A percentile compares a stretch with the other conserved stretches of the same genome.
Conservation (phyloP, 768 basidiomycete genomes). For the Tricholoma furcatifolium region DNA sequence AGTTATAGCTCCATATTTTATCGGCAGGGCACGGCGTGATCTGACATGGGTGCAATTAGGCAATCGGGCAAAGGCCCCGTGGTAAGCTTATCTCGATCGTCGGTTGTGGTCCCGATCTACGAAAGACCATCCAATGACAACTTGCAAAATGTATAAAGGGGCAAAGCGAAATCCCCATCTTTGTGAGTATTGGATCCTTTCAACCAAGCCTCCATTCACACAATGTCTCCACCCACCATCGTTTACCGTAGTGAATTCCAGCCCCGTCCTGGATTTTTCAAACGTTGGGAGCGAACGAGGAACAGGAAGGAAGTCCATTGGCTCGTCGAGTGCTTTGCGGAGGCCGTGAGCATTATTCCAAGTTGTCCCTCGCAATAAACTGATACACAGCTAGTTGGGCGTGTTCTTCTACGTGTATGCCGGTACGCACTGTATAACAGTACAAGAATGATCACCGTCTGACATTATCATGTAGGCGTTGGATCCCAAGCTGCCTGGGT, state of each 20-base stretch:
- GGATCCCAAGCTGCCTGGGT: constrained; percentile 53
- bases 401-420: constrained; percentile 60
- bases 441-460: background rate
- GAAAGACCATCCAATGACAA: background rate
- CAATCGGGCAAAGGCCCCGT: background rate
- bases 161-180: background rate
- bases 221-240: constrained; percentile 17
- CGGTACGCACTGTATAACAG: constrained; percentile 28
- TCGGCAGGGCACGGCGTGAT: background rate
- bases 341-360: constrained; percentile 41
- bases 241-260: constrained; percentile 43
- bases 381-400: constrained; percentile 41
- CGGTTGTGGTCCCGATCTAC: background rate
- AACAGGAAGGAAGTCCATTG: constrained; percentile 45
- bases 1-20: background rate
- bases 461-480: constrained; percentile 34
- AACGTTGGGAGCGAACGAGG: constrained; percentile 49
- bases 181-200: background rate
- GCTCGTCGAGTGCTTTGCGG: constrained; percentile 59
- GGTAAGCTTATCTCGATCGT: background rate
- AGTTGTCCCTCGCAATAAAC: background rate
- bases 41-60: constrained; percentile 7
- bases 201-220: background rate
- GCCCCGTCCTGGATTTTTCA: constrained; percentile 36
- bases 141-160: background rate